Evolutionary conservation across 1,284 basidiomycete species (phyloP), one percentile per base, ranked within the genome.

Genomic region (Sanghuangporus weigelae): DNA sequence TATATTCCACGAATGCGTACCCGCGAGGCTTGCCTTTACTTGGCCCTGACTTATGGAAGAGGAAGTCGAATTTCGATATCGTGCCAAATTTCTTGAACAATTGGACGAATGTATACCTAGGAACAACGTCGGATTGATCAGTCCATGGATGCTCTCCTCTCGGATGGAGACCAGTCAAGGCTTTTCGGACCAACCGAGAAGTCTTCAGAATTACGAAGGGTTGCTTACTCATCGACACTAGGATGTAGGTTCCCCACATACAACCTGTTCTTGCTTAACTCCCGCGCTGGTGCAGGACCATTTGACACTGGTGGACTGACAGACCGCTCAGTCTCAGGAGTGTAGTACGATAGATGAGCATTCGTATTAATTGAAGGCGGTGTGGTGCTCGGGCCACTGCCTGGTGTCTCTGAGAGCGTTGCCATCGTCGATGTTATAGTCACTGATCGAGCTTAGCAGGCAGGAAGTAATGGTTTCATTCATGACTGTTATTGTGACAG

Each of bases 1-100:
- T 81, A 72, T 88, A 98, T 76, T 98, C 94, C 39, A 99, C 78
- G 69, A 98, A 99, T 0, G 95, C 96, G 74, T 96, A 99, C 2
- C 96, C 96, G 19, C 95, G 81, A 1, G 96, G 95, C 73, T 94
- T 96, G 12, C 96, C 96, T 74, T 90, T 94, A 70, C 89, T 77
- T 3, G 89, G 82, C 0, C 96, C 96, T 0, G 87, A 80, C 77
- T 96, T 98, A 82, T 99, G 96, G 72, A 96, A 97, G 69, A 98
- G 82, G 73, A 90, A 96, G 75, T 99, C 96, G 63, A 98, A 84
- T 70, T 95, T 94, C 46, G 92, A 84, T 66, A 98, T 84, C 75
- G 92, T 95, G 66, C 96, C 96, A 71, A 89, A 95, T 75, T 92
- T 95, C 50, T 87, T 84, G 75, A 98, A 98, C 39, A 95, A 77